Evolutionary conservation across 2,329 filamentous ascomycete genomes (phyloP).

Genomic region (Exophiala sp.): DNA sequence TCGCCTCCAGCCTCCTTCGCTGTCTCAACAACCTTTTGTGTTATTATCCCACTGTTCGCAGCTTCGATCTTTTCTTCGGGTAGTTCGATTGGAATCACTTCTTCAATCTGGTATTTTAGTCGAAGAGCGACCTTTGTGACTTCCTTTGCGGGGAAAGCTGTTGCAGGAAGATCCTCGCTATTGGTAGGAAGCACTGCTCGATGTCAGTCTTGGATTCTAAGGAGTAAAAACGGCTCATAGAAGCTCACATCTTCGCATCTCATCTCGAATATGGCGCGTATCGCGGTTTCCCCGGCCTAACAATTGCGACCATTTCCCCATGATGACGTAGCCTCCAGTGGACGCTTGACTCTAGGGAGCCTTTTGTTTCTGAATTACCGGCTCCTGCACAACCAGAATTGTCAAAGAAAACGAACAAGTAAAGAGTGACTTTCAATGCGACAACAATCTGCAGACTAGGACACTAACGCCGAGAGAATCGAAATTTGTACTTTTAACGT

Average conservation of each 20-base stretch:
- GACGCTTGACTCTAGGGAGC: background rate
- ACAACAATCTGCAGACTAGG: no score
- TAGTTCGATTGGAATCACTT: conserved; percentile 85
- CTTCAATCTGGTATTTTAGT: conserved; percentile 84
- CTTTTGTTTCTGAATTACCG: background rate
- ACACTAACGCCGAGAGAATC: background rate
- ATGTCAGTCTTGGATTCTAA: background rate
- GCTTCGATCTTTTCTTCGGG: conserved; percentile 70
- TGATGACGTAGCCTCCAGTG: conserved; percentile 3
- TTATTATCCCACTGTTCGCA: conserved; percentile 83
- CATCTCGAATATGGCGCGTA: conserved; percentile 35
- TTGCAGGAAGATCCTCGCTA: conserved; percentile 43
- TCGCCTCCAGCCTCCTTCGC: conserved; percentile 76
- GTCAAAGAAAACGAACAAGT: no score
- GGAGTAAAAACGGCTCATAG: background rate
- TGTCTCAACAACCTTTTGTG: conserved; percentile 70
- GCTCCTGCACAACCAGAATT: no score
- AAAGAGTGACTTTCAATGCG: no score
- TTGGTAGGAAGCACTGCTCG: conserved; percentile 40
- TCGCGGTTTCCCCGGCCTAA: conserved; percentile 26
- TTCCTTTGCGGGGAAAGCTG: conserved; percentile 69
- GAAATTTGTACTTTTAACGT: background rate
- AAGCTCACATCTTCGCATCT: conserved; percentile 41
- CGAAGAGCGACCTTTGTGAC: conserved; percentile 88
- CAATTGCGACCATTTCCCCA: conserved; percentile 22